Percentiles rank a stretch among this genome's conserved stretches.
Evolutionary conservation across 768 basidiomycete genomes (phyloP).

Genomic region (Asterophora parasitica): DNA sequence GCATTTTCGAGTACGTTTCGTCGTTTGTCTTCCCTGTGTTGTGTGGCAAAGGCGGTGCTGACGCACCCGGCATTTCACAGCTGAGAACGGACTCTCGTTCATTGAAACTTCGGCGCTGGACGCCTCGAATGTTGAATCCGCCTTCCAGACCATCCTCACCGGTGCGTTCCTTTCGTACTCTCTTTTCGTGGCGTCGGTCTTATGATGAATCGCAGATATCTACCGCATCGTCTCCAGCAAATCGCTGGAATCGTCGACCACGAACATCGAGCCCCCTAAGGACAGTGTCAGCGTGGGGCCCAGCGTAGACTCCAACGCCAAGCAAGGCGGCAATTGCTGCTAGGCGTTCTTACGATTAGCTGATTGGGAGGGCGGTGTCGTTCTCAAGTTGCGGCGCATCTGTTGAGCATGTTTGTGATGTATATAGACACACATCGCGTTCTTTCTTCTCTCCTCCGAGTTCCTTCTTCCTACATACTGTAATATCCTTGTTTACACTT

Average conservation of each 20-base stretch:
- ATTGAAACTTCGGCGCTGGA: slow-evolving; percentile 99
- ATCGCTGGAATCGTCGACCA: slow-evolving; percentile 80
- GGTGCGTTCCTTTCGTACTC: slow-evolving; percentile 43
- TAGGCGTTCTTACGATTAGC: slow-evolving; percentile 20
- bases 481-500: slow-evolving; percentile 18
- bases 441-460: slow-evolving; percentile 14
- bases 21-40: background rate
- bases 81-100: slow-evolving; percentile 89
- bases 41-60: slow-evolving; percentile 5
- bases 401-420: slow-evolving; percentile 15
- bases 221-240: slow-evolving; percentile 97
- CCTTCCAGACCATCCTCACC: slow-evolving; percentile 94
- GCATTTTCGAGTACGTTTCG: slow-evolving; percentile 68
- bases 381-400: slow-evolving; percentile 18
- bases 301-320: slow-evolving; percentile 58
- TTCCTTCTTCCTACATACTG: slow-evolving; percentile 17
- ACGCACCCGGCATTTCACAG: slow-evolving; percentile 31
- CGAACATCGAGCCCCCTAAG: slow-evolving; percentile 73
- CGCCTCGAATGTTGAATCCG: slow-evolving; percentile 95
- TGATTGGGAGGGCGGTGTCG: slow-evolving; percentile 4
- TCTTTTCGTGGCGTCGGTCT: background rate
- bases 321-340: slow-evolving; percentile 62
- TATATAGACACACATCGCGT: slow-evolving; percentile 15
- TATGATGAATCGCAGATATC: slow-evolving; percentile 59
- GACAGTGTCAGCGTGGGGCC: slow-evolving; percentile 83